phyloP scores from a whole-genome alignment of 2,329 filamentous ascomycete genomes.

The Lachnellula cervina region DNA sequence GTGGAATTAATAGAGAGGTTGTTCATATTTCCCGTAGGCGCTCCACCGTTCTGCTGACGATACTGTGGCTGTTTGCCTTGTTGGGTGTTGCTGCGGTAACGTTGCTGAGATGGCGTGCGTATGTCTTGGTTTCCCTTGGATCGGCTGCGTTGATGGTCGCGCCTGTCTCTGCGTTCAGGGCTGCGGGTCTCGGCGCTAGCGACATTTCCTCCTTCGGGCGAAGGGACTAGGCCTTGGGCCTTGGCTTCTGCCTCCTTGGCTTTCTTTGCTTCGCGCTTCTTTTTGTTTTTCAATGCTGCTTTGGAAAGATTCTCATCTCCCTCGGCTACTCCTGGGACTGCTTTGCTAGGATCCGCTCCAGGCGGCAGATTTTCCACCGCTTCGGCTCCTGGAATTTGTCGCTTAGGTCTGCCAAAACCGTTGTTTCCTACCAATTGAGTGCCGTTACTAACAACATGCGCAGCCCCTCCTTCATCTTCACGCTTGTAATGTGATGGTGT shows the following conservation, averaged over 20 bases:
- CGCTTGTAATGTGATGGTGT: constrained; percentile 96
- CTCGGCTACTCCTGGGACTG: constrained; percentile 53
- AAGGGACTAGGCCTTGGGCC: constrained; percentile 37
- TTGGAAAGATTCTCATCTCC: constrained; percentile 70
- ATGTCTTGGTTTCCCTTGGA: constrained; percentile 42
- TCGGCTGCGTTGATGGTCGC: constrained; percentile 50
- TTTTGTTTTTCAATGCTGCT: constrained; percentile 92
- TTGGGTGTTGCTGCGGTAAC: constrained; percentile 48
- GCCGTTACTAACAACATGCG: constrained; percentile 76
- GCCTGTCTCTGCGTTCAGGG: constrained; percentile 58
- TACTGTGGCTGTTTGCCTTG: constrained; percentile 11
- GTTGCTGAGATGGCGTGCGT: constrained; percentile 42
- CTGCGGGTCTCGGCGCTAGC: constrained; percentile 49
- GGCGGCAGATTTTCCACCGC: constrained; percentile 59
- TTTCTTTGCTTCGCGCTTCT: constrained; percentile 94
- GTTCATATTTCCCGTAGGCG: constrained; percentile 24
- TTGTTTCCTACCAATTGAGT: constrained; percentile 61
- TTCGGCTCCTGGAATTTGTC: constrained; percentile 84
- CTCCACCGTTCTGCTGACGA: constrained; percentile 2
- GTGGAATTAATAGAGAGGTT: constrained; percentile 31
- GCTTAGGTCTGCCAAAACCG: constrained; percentile 71
- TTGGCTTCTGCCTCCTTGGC: constrained; percentile 71
- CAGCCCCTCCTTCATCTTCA: constrained; percentile 91
- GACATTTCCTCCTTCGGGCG: constrained; percentile 32
- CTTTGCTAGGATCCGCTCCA: constrained; percentile 63